A percentile compares a stretch with the other conserved stretches of the same genome.
These are phyloP conservation scores for Thermothielavioides terrestris DNA, from an alignment of 495 filamentous ascomycete species.

Conservation along the genomic window DNA sequence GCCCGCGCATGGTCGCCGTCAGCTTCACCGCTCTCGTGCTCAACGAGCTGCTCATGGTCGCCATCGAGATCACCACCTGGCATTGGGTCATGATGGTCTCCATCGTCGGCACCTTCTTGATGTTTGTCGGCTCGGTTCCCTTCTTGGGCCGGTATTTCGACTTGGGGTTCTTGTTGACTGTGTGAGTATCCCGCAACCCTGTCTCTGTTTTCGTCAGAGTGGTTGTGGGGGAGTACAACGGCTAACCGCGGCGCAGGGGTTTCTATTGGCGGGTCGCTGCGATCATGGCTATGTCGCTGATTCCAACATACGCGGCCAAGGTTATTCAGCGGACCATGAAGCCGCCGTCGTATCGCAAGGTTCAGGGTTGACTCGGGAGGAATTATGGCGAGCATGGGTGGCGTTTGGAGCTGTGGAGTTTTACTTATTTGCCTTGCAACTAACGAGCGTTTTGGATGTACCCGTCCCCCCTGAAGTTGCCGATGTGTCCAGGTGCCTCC, in stretches of 20 bases:
- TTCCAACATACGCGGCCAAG: slow-evolving; percentile 84
- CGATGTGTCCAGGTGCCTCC: neutral
- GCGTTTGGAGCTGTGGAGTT: slow-evolving; percentile 6
- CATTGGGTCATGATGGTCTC: slow-evolving; percentile 85
- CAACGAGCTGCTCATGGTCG: slow-evolving; percentile 96
- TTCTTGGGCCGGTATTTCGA: slow-evolving; percentile 90
- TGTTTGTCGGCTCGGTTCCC: slow-evolving; percentile 77
- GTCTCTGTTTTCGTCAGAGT: neutral
- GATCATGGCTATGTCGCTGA: slow-evolving; percentile 65
- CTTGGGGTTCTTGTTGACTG: slow-evolving; percentile 63
- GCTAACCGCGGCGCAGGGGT: slow-evolving; percentile 39
- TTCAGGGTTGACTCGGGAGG: slow-evolving; percentile 48
- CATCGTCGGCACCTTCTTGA: slow-evolving; percentile 66
- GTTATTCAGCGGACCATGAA: slow-evolving; percentile 71
- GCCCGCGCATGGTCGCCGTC: slow-evolving; percentile 73
- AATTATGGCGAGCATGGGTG: slow-evolving; percentile 4
- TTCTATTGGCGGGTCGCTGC: slow-evolving; percentile 85
- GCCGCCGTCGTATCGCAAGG: slow-evolving; percentile 93
- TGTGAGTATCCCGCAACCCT: slow-evolving; percentile 31
- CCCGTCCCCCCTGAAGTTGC: neutral
- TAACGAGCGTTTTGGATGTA: neutral
- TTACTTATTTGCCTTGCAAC: neutral
- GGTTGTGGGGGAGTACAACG: neutral
- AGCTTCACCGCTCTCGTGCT: slow-evolving; percentile 87
- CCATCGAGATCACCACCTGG: slow-evolving; percentile 93